Conservation (phyloP, 495 filamentous ascomycete species). For the Aspergillus avenaceus region DNA sequence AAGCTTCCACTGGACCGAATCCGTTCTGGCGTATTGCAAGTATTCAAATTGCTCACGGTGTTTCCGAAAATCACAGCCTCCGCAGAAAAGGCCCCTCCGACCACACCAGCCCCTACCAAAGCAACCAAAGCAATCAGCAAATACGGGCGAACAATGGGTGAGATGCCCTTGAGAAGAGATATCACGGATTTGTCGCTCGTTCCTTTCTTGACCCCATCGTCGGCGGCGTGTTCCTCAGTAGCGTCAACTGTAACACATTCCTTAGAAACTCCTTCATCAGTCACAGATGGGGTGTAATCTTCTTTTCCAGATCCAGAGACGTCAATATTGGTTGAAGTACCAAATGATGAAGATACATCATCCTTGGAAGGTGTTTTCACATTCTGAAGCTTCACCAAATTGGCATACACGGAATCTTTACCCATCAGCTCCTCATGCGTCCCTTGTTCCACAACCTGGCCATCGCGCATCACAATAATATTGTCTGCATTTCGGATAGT, state of each 20-base stretch:
- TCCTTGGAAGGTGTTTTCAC: slow-evolving; percentile 22
- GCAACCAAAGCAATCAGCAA: too few relatives aligned
- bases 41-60: slow-evolving; percentile 41
- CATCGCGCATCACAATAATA: slow-evolving; percentile 56
- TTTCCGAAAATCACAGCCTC: slow-evolving; percentile 53
- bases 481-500: slow-evolving; percentile 60
- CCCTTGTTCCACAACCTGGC: slow-evolving; percentile 53
- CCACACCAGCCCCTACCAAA: slow-evolving; percentile 35
- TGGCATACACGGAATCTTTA: slow-evolving; percentile 41
- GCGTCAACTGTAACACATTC: too few relatives aligned
- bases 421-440: slow-evolving; percentile 39
- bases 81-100: slow-evolving; percentile 45
- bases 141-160: too few relatives aligned
- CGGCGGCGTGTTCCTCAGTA: too few relatives aligned
- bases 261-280: too few relatives aligned
- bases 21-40: slow-evolving; percentile 32
- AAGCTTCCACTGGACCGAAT: slow-evolving; percentile 42
- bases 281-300: too few relatives aligned
- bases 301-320: too few relatives aligned
- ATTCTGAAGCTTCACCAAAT: slow-evolving; percentile 37
- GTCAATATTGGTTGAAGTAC: too few relatives aligned
- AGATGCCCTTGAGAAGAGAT: too few relatives aligned
- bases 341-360: too few relatives aligned
- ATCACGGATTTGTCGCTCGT: too few relatives aligned
- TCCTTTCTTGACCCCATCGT: too few relatives aligned